Percentiles rank a stretch among this genome's conserved stretches.
Conservation (phyloP, 2,329 filamentous ascomycete genomes). For the Teratosphaeria viscida region DNA sequence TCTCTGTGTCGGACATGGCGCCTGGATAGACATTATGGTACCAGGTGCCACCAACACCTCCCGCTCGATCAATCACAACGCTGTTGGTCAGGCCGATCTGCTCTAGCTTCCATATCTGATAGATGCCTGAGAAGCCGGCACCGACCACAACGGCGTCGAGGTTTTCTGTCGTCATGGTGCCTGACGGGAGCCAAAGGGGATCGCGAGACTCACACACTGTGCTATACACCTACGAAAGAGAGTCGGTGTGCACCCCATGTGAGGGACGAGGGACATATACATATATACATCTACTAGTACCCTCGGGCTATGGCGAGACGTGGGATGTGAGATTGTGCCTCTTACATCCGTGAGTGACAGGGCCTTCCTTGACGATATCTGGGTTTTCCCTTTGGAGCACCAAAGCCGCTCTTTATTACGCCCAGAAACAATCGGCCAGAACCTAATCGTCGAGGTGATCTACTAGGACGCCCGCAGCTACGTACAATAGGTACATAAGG, state of each 20-base stretch:
- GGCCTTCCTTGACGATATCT: too few relatives aligned
- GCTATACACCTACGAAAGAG: not conserved
- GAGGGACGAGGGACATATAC: too few relatives aligned
- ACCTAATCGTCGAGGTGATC: too few relatives aligned
- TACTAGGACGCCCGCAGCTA: too few relatives aligned
- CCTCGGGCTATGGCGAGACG: too few relatives aligned
- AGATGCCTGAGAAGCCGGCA: conserved; percentile 31
- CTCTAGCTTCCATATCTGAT: conserved; percentile 28
- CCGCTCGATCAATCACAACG: conserved; percentile 30
- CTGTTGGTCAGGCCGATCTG: conserved; percentile 27
- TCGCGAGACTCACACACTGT: not conserved
- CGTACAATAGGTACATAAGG: too few relatives aligned
- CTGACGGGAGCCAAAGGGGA: not conserved
- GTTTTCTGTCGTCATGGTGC: not conserved
- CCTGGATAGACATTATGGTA: conserved; percentile 15
- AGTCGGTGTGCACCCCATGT: not conserved
- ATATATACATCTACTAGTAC: too few relatives aligned
- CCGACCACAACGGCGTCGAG: conserved; percentile 21
- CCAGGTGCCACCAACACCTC: conserved; percentile 35
- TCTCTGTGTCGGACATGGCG: conserved; percentile 17
- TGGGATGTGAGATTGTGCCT: too few relatives aligned
- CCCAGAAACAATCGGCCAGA: too few relatives aligned
- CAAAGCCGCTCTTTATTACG: too few relatives aligned
- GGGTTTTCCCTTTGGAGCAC: too few relatives aligned
- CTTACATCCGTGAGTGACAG: too few relatives aligned